These are phyloP conservation scores for Leccinum barrowsii DNA, from an alignment of 768 basidiomycete genomes.

Conservation along the genomic window DNA sequence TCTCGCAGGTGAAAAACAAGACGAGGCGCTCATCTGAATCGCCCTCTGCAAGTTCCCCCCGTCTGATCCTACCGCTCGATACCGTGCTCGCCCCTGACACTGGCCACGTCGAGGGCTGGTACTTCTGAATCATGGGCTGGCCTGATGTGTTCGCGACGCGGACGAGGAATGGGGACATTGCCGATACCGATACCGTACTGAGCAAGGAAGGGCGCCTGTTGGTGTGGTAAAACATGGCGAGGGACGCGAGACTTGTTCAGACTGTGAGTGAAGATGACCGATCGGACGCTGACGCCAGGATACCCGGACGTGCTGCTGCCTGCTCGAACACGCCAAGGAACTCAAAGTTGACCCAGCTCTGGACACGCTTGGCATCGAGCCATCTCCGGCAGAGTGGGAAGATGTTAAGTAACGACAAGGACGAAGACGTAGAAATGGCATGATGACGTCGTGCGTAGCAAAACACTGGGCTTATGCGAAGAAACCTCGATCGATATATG, in stretches of 20 bases:
- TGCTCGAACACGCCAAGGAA: slow-evolving; percentile 63
- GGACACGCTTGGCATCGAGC: slow-evolving; percentile 60
- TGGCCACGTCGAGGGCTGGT: slow-evolving; percentile 88
- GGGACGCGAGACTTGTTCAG: slow-evolving; percentile 66
- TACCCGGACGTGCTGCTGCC: slow-evolving; percentile 75
- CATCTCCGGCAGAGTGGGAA: slow-evolving; percentile 41
- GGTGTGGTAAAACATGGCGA: slow-evolving; percentile 74
- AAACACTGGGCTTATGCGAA: background rate
- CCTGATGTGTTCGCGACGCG: slow-evolving; percentile 62
- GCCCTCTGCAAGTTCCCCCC: too few relatives aligned
- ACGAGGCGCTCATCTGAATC: too few relatives aligned
- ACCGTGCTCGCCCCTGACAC: slow-evolving; percentile 80
- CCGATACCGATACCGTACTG: slow-evolving; percentile 30
- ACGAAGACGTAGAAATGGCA: slow-evolving; percentile 54
- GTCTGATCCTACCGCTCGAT: slow-evolving; percentile 38
- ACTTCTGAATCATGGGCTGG: slow-evolving; percentile 78
- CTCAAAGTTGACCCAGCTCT: slow-evolving; percentile 47
- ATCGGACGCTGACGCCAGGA: slow-evolving; percentile 34
- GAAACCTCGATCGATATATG: too few relatives aligned
- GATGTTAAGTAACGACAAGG: slow-evolving; percentile 29
- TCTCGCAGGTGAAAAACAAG: too few relatives aligned
- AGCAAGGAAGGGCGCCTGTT: slow-evolving; percentile 37
- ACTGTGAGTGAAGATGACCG: slow-evolving; percentile 42
- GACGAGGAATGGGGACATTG: slow-evolving; percentile 52
- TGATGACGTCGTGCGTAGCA: slow-evolving; percentile 16